Evolutionary conservation across 805 yeast genomes (phyloP).

Genomic region (Metschnikowia noctiluminum): DNA sequence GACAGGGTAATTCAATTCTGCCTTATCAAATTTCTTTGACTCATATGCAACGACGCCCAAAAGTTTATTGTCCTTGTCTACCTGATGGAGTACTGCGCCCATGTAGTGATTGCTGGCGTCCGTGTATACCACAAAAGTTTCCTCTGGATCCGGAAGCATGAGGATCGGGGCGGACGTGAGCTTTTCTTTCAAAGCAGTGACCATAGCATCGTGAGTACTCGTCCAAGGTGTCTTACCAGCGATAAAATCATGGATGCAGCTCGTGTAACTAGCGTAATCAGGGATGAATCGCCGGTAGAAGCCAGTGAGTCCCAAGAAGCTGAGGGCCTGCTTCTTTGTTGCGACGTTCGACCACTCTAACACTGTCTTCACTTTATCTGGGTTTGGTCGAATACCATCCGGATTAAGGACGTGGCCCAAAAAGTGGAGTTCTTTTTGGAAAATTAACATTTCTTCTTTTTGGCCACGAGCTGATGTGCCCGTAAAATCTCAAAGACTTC

Average conservation of each 20-base stretch:
- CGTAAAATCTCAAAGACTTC: not conserved
- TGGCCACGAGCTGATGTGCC: not conserved
- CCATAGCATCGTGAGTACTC: not conserved
- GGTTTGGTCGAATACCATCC: not conserved
- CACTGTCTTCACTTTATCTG: not conserved
- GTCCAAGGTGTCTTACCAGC: not conserved
- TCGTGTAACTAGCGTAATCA: conserved; percentile 2
- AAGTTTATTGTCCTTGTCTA: not conserved
- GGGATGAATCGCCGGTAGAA: not conserved
- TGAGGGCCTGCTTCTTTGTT: not conserved
- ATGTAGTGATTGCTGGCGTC: conserved; percentile 1
- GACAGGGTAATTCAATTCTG: not conserved
- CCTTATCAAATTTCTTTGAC: not conserved
- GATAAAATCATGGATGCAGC: conserved; percentile 1
- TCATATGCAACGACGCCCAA: not conserved
- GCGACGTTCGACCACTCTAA: not conserved
- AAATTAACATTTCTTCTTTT: not conserved
- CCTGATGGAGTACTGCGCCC: conserved; percentile 1
- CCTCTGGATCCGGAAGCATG: not conserved
- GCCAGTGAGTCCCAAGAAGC: not conserved
- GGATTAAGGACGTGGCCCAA: not conserved
- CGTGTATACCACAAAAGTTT: not conserved
- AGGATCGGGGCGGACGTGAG: conserved; percentile 1
- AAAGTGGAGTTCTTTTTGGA: not conserved
- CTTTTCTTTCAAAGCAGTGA: not conserved